Percentiles rank a stretch among this genome's conserved stretches.
Evolutionary conservation across 163 green algal species (phyloP).

Genomic region (Prototheca cutis): DNA sequence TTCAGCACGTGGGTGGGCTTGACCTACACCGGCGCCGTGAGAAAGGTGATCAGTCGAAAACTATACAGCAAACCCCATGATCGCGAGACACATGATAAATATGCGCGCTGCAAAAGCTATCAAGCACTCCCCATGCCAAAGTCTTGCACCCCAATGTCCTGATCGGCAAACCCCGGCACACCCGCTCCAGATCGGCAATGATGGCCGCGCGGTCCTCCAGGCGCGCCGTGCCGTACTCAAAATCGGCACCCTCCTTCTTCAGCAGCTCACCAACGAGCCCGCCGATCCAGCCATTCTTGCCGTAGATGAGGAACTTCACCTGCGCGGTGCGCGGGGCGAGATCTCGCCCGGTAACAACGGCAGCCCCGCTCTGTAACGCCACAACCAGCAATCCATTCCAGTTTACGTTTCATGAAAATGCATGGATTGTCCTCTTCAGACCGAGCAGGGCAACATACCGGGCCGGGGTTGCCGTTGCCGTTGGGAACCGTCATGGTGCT

Average conservation of each 20-base stretch:
- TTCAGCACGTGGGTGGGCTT: slow-evolving; percentile 95
- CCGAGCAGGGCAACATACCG: neutral
- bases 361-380: neutral
- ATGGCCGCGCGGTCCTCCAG: slow-evolving; percentile 81
- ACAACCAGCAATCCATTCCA: too few species aligned
- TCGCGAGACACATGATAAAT: too few species aligned
- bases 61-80: too few species aligned
- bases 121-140: too few species aligned
- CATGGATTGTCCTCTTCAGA: too few species aligned
- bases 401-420: too few species aligned
- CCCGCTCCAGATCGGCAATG: slow-evolving; percentile 75
- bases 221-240: slow-evolving; percentile 68
- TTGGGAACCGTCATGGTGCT: neutral
- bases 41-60: too few species aligned
- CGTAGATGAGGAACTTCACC: slow-evolving; percentile 81
- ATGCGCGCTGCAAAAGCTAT: too few species aligned
- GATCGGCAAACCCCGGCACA: slow-evolving; percentile 36
- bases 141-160: too few species aligned
- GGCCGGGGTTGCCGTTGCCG: neutral
- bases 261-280: slow-evolving; percentile 78
- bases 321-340: neutral
- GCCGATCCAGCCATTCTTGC: slow-evolving; percentile 79
- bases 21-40: slow-evolving; percentile 38
- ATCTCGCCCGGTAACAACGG: too few species aligned
- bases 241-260: slow-evolving; percentile 57